Conservation (phyloP, 2,329 filamentous ascomycete species). For the Bipolaris sorokiniana region DNA sequence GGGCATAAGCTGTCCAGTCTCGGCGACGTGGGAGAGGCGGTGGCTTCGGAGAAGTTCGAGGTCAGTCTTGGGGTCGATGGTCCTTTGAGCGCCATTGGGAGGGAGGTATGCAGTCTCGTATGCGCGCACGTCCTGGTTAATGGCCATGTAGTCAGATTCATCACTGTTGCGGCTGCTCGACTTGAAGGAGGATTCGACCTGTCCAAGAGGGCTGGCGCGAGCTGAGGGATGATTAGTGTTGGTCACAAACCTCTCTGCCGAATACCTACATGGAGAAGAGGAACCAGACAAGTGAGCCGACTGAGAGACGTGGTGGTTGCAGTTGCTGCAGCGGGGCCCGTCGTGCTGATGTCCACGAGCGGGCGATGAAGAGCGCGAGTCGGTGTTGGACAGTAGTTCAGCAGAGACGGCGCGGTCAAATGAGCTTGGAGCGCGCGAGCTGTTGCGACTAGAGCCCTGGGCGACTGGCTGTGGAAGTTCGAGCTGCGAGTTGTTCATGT, state of each 20-base stretch:
- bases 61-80: slow-evolving; percentile 44
- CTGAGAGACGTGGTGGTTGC: slow-evolving; percentile 34
- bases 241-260: neutral
- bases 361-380: slow-evolving; percentile 43
- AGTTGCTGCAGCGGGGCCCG: slow-evolving; percentile 46
- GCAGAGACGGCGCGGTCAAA: slow-evolving; percentile 49
- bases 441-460: slow-evolving; percentile 44
- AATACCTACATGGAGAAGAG: slow-evolving; percentile 36
- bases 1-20: slow-evolving; percentile 57
- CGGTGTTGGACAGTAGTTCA: slow-evolving; percentile 41
- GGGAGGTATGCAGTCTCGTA: slow-evolving; percentile 47
- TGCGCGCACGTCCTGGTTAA: slow-evolving; percentile 35
- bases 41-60: slow-evolving; percentile 54
- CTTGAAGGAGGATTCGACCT: slow-evolving; percentile 30
- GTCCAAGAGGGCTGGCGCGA: slow-evolving; percentile 23
- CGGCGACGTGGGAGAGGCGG: slow-evolving; percentile 57
- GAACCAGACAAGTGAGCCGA: slow-evolving; percentile 21
- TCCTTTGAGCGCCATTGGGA: slow-evolving; percentile 25
- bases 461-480: slow-evolving; percentile 40
- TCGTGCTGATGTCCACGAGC: slow-evolving; percentile 33
- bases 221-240: slow-evolving; percentile 26
- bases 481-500: slow-evolving; percentile 42
- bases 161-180: slow-evolving; percentile 45
- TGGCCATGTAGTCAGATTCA: slow-evolving; percentile 45
- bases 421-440: slow-evolving; percentile 44